These are phyloP conservation scores for Crithidia bombi DNA, from an alignment of 208 protist genomes.

Conservation along the genomic window DNA sequence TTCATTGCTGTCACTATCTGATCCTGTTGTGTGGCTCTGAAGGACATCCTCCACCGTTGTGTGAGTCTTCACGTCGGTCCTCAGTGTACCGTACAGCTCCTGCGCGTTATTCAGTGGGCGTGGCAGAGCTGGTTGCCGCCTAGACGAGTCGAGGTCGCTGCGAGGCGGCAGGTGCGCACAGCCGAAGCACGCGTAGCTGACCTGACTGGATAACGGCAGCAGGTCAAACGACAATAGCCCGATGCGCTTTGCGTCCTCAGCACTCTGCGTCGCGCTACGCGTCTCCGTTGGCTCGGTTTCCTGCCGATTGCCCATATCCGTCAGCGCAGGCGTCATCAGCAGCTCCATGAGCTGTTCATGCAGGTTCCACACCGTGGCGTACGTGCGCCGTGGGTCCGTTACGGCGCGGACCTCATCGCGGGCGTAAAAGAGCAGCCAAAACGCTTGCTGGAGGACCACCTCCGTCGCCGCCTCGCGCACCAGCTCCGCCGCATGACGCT, in stretches of 20 bases:
- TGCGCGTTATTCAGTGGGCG: neutral
- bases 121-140: neutral
- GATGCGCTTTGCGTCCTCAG: neutral
- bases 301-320: too few species aligned
- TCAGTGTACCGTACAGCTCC: slow-evolving; percentile 8
- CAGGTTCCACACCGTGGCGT: slow-evolving; percentile 50
- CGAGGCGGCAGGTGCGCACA: slow-evolving; percentile 30
- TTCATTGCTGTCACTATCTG: neutral
- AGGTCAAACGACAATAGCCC: slow-evolving; percentile 17
- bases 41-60: too few species aligned
- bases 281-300: too few species aligned
- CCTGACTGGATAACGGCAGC: slow-evolving; percentile 32
- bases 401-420: slow-evolving; percentile 83
- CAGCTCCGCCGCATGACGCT: slow-evolving; percentile 21
- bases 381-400: slow-evolving; percentile 65
- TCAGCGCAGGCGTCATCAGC: slow-evolving; percentile 7
- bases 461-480: slow-evolving; percentile 49
- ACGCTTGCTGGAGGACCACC: slow-evolving; percentile 51
- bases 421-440: slow-evolving; percentile 80
- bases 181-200: slow-evolving; percentile 57
- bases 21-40: neutral
- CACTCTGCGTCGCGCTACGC: neutral
- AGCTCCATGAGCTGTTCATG: slow-evolving; percentile 40
- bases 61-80: neutral
- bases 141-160: neutral